Conservation (phyloP, 108 stramenopile species). For the Mediolabrus comicus region DNA sequence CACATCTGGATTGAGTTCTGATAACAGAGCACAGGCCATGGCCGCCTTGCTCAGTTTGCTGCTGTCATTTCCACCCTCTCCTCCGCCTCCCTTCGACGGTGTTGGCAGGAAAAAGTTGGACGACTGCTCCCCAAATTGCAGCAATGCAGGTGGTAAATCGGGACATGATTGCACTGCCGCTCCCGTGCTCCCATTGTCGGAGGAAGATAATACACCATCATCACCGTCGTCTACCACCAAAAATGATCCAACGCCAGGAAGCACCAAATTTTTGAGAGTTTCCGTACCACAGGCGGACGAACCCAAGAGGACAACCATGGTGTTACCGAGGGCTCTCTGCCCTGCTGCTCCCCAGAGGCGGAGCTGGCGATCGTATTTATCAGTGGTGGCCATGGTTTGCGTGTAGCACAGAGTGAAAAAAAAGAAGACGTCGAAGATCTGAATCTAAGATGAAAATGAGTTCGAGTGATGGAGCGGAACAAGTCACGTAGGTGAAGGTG, state of each 20-base stretch:
- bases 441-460: no score
- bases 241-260: slow-evolving; percentile 96
- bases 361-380: slow-evolving; percentile 99
- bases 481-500: no score
- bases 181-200: slow-evolving; percentile 27
- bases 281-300: slow-evolving; percentile 94
- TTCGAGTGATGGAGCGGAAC: no score
- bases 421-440: no score
- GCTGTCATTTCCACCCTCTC: slow-evolving; percentile 1
- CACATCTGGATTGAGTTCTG: slow-evolving; percentile 87
- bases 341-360: slow-evolving; percentile 98
- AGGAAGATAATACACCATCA: background rate
- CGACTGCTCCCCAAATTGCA: slow-evolving; percentile 9
- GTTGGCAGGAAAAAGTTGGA: slow-evolving; percentile 78
- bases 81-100: slow-evolving; percentile 1
- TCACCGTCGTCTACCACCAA: slow-evolving; percentile 84
- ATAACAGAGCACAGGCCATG: slow-evolving; percentile 36
- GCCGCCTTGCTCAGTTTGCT: slow-evolving; percentile 24
- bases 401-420: background rate
- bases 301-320: slow-evolving; percentile 69
- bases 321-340: slow-evolving; percentile 72
- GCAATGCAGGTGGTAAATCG: slow-evolving; percentile 6
- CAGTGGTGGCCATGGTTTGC: slow-evolving; percentile 74
- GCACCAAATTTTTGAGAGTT: slow-evolving; percentile 96
- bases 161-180: background rate